phyloP scores from a whole-genome alignment of 2,329 filamentous ascomycete species.

The Botrytis sinoallii region DNA sequence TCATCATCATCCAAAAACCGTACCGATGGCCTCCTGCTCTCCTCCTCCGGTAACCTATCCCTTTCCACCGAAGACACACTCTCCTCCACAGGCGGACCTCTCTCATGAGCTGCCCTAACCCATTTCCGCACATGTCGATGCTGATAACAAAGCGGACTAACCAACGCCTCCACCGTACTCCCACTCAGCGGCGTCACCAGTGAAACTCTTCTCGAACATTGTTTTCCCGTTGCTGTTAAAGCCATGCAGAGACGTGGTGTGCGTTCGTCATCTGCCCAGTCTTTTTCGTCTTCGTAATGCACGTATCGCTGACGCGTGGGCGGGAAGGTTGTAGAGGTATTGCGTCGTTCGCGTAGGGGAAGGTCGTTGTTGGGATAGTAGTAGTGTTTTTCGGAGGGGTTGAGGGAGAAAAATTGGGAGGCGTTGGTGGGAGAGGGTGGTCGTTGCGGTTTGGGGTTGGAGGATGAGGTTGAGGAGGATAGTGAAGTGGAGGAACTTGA shows the following conservation, averaged over 20 bases:
- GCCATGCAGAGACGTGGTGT: background rate
- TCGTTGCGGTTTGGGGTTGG: background rate
- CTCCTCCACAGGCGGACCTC: too few relatives aligned
- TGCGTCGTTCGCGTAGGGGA: background rate
- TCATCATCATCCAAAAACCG: background rate
- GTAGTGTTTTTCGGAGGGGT: background rate
- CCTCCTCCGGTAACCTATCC: background rate
- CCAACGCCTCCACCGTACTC: background rate
- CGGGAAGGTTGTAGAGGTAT: background rate
- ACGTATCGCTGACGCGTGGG: background rate
- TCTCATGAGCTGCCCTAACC: background rate
- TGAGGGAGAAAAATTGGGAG: background rate
- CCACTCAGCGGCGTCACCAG: background rate
- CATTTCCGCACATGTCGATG: background rate
- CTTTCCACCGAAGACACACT: background rate
- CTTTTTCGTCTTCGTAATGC: conserved; percentile 1
- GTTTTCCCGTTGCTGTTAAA: background rate
- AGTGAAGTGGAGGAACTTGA: background rate
- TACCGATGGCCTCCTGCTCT: background rate
- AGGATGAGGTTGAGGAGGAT: background rate
- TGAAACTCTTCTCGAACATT: conserved; percentile 5
- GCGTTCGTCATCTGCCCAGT: background rate
- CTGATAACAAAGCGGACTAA: conserved; percentile 3
- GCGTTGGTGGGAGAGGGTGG: background rate
- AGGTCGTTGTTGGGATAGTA: background rate